A percentile compares a stretch with the other conserved stretches of the same genome.
Evolutionary conservation across 306 rosid species (phyloP).

Genomic region (Arachis stenosperma): DNA sequence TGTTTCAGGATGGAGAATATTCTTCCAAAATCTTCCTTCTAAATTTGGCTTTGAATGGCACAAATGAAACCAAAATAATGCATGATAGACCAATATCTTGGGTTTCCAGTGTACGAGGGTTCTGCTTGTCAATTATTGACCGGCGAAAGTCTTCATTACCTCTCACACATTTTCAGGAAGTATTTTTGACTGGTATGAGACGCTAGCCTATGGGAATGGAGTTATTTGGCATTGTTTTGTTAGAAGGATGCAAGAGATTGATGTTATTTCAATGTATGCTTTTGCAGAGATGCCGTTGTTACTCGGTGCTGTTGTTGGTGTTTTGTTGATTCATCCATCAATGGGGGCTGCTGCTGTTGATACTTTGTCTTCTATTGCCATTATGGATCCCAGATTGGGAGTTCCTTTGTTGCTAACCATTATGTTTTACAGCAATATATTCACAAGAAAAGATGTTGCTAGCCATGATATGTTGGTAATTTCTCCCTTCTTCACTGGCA

Average conservation of each 20-base stretch:
- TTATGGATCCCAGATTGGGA: constrained; percentile 83
- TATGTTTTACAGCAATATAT: constrained; percentile 76
- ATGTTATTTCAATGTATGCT: constrained; percentile 32
- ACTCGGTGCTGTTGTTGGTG: constrained; percentile 70
- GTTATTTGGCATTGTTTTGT: constrained; percentile 39
- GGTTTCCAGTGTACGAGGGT: constrained; percentile 66
- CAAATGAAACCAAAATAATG: constrained; percentile 47
- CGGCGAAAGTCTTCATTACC: constrained; percentile 63
- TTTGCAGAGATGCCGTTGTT: constrained; percentile 71
- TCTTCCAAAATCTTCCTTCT: constrained; percentile 55
- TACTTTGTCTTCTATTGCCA: constrained; percentile 72
- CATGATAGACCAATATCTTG: constrained; percentile 55
- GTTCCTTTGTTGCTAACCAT: constrained; percentile 73
- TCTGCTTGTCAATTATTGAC: constrained; percentile 64
- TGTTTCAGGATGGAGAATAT: constrained; percentile 69
- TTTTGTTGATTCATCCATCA: constrained; percentile 69
- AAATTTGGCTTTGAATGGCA: constrained; percentile 49
- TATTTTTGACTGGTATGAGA: constrained; percentile 66
- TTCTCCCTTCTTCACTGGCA: constrained; percentile 36
- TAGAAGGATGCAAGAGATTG: constrained; percentile 33
- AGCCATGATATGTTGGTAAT: constrained; percentile 74
- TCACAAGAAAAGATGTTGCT: constrained; percentile 62
- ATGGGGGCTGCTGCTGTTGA: constrained; percentile 65
- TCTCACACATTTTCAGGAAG: constrained; percentile 63
- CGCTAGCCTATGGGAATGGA: constrained; percentile 25